Evolutionary conservation across 2,329 filamentous ascomycete species (phyloP).

Genomic region (Fusarium heterosporum): DNA sequence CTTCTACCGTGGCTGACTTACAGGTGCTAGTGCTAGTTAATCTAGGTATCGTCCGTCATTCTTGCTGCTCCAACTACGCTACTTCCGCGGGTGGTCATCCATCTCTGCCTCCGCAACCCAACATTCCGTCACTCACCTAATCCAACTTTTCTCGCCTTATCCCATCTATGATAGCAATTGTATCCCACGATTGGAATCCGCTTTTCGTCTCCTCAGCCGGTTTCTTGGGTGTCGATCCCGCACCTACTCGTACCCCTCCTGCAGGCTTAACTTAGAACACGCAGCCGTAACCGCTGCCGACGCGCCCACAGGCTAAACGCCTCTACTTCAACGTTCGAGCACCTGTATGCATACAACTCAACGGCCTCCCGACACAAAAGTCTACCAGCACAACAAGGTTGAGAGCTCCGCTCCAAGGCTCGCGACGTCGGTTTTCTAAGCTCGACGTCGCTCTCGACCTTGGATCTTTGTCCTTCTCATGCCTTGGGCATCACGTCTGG

Average conservation of each 20-base stretch:
- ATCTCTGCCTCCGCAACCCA: slow-evolving; percentile 35
- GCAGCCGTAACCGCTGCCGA: slow-evolving; percentile 27
- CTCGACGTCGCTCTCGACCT: slow-evolving; percentile 41
- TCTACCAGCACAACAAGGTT: slow-evolving; percentile 17
- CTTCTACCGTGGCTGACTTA: slow-evolving; percentile 34
- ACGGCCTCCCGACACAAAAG: slow-evolving; percentile 29
- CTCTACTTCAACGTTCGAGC: slow-evolving; percentile 28
- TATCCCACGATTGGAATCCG: slow-evolving; percentile 8
- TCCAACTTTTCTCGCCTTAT: slow-evolving; percentile 13
- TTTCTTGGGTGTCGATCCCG: slow-evolving; percentile 28
- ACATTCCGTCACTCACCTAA: slow-evolving; percentile 29
- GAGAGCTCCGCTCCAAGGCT: slow-evolving; percentile 34
- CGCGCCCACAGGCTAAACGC: slow-evolving; percentile 28
- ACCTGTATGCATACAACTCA: slow-evolving; percentile 31
- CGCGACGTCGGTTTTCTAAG: slow-evolving; percentile 37
- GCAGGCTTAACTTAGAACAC: slow-evolving; percentile 30
- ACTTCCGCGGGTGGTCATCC: slow-evolving; percentile 11
- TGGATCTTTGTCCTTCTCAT: slow-evolving; percentile 42
- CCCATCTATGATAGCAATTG: slow-evolving; percentile 11
- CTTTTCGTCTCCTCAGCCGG: slow-evolving; percentile 1
- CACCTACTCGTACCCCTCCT: slow-evolving; percentile 26
- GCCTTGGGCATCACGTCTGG: slow-evolving; percentile 46
- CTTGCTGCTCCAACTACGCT: slow-evolving; percentile 15
- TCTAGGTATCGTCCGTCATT: slow-evolving; percentile 26
- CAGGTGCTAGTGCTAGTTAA: slow-evolving; percentile 26